These are phyloP conservation scores for Cyberlindnera galapagoensis DNA, from an alignment of 805 yeast genomes.

Conservation along the genomic window DNA sequence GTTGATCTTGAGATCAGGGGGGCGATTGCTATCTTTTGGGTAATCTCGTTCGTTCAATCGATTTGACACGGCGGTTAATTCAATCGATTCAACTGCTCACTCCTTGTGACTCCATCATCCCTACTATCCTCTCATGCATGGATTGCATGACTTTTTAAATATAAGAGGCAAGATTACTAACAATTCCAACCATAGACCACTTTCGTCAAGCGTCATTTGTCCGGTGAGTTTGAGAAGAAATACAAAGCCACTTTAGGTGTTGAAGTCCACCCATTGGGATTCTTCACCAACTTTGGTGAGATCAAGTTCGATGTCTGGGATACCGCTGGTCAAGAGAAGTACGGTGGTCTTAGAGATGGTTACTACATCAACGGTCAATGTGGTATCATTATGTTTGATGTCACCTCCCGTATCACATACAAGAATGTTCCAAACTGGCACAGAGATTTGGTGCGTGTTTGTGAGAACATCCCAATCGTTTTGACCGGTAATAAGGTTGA, in stretches of 20 bases:
- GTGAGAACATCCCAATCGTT: conserved; percentile 99
- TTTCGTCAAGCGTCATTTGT: conserved; percentile 98
- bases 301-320: conserved; percentile 99
- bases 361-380: conserved; percentile 99
- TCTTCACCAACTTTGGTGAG: conserved; percentile 98
- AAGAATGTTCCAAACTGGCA: conserved; percentile 99
- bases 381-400: conserved; percentile 99
- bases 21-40: too few relatives aligned
- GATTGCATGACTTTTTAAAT: too few relatives aligned
- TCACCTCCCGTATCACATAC: conserved; percentile 98
- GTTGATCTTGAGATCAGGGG: too few relatives aligned
- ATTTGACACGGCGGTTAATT: not conserved
- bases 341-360: conserved; percentile 99
- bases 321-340: conserved; percentile 99
- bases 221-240: conserved; percentile 99
- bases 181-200: conserved; percentile 56
- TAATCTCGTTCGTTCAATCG: too few relatives aligned
- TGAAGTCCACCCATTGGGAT: conserved; percentile 97
- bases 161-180: conserved; percentile 15
- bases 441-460: conserved; percentile 98
- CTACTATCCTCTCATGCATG: too few relatives aligned
- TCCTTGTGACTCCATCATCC: too few relatives aligned
- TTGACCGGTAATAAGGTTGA: conserved; percentile 99
- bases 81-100: too few relatives aligned
- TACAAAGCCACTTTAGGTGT: conserved; percentile 99